Base-by-base conservation (phyloP, 768 basidiomycete species). In the Lactarius sanguifluus region DNA sequence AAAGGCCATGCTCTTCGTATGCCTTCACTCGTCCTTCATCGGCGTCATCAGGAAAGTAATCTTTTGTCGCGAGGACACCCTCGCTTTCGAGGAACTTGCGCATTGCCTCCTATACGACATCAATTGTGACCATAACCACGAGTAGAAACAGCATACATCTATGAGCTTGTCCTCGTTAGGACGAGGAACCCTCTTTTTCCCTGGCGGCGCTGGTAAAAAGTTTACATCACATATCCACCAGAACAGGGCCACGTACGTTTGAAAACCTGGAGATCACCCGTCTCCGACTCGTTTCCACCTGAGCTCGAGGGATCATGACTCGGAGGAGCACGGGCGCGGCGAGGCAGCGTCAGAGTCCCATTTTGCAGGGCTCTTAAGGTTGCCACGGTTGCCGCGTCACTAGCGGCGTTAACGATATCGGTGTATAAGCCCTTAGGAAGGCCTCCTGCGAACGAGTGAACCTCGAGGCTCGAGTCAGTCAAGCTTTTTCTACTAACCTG, bases 71-170 rank as follows among this genome's bases (percentile, higher is more conserved):
- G n/a, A 57, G 56, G 8, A 23, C 56, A 23, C 56, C 56, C n/a
- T 13, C 25, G 34, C 23, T 38, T 23, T 57, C 56, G 9, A 57
- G 56, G 25, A 57, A 57, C 10, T 57, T 57, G 56, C 56, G 34
- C 56, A 57, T 57, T 38, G 34, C 34, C 8, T 38, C 20, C 56
- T 57, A 38, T 12, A 28, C 5, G 15, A 41, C 13, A 59, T 59
- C 57, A 59, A 28, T 41, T 10, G 25, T 18, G 16, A 59, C 57
- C 2, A 25, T 18, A 40, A 43, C 6, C 6, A 8, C 41, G 7
- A 43, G 41, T 43, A 18, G 3, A 36, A 43, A 43, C 16, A 7
- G 41, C 16, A 18, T 20, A 43, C 41, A 43, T 43, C 41, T 43
- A 43, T 18, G 16, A 43, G 41, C 16, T 43, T 43, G 41, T 18